phyloP scores from a whole-genome alignment of 2,329 filamentous ascomycete genomes.

The Whalleya microplaca region DNA sequence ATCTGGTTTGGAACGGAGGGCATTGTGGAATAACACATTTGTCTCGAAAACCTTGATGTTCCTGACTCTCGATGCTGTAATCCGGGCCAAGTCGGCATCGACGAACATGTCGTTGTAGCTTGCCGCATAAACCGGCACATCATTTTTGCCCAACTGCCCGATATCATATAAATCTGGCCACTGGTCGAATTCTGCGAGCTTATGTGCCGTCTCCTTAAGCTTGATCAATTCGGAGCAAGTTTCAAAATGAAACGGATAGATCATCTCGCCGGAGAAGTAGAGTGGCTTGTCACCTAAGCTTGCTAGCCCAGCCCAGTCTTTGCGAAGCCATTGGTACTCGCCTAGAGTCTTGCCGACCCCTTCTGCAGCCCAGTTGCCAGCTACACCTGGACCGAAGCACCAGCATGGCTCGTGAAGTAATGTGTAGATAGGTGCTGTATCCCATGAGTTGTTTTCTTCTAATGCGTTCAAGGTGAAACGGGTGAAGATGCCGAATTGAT shows the following conservation, averaged over 20 bases:
- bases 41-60: constrained; percentile 82
- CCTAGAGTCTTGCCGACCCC: constrained; percentile 57
- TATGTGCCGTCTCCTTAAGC: constrained; percentile 69
- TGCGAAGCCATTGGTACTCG: constrained; percentile 56
- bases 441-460: constrained; percentile 70
- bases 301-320: constrained; percentile 43
- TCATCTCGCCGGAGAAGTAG: constrained; percentile 91
- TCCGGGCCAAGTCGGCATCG: constrained; percentile 71
- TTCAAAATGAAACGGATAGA: constrained; percentile 84
- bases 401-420: constrained; percentile 89
- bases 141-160: constrained; percentile 72
- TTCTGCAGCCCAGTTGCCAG: constrained; percentile 76
- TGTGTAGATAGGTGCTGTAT: constrained; percentile 80
- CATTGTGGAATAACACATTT: constrained; percentile 87
- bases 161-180: constrained; percentile 82
- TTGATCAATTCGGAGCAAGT: constrained; percentile 75
- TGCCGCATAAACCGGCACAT: constrained; percentile 84
- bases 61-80: constrained; percentile 75
- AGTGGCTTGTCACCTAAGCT: constrained; percentile 54
- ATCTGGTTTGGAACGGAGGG: constrained; percentile 71
- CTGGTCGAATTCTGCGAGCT: constrained; percentile 67
- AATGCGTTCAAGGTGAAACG: constrained; percentile 70
- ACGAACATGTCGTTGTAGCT: constrained; percentile 95
- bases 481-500: constrained; percentile 75
- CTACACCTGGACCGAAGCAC: constrained; percentile 66